Evolutionary conservation across 306 rosid species (phyloP), one percentile per base, ranked within the genome.

Genomic region (Medicago lupulina): DNA sequence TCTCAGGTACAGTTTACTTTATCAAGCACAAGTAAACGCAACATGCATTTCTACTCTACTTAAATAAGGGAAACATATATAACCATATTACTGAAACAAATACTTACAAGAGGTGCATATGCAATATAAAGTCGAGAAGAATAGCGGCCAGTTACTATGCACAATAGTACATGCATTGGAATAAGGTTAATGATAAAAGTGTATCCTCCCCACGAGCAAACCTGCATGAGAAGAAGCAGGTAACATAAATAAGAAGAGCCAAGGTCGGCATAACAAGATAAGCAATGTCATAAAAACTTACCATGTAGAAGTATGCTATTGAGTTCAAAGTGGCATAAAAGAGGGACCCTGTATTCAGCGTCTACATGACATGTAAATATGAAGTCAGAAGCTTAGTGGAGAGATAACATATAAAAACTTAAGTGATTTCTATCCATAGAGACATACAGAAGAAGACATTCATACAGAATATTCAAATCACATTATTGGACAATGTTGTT

Each of bases 161-260:
- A 96, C 86, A 96, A 81, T 78, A 96, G 98, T 47, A 77, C 99
- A 87, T 96, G 99, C 92, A 96, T 92, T 5, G 99, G 99, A 88
- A 96, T 96, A 70, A 96, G 99, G 76, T 96, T 96, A 82, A 96
- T 92, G 76, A 96, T 96, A 75, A 96, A 96, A 75, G 99, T 92
- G 92, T 96, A 96, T 67, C 99, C 99, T 90, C 99, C 99, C 99
- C 99, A 96, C 54, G 99, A 92, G 90, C 99, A 96, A 88, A 96
- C 99, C 99, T 96, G 79, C 74, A 84, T 49, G 55, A 85, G 53
- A 55, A 25, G 55, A 85, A 67, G 58, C 51, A 47, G 70, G 55
- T 49, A 77, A 61, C 55, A 72, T 68, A 68, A 19, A 74, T 77
- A 63, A 78, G 67, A 70, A 69, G 60, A 28, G 47, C 11, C 69